These are phyloP conservation scores for Biancaea sappan DNA, from an alignment of 306 rosid genomes.

Conservation along the genomic window DNA sequence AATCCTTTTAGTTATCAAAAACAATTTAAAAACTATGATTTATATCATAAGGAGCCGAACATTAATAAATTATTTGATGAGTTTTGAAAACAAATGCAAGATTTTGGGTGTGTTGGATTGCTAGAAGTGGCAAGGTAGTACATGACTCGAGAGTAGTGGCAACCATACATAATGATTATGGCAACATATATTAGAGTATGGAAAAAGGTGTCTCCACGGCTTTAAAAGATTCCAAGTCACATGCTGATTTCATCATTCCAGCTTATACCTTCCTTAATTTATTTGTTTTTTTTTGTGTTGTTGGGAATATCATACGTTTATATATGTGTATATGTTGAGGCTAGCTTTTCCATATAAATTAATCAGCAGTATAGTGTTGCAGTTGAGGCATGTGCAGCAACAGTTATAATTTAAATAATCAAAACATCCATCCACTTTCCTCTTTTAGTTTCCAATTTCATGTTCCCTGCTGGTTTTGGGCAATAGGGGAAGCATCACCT, in stretches of 20 bases:
- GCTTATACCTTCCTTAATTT: neutral
- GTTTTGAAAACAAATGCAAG: neutral
- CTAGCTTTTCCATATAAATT: neutral
- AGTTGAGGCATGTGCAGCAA: neutral
- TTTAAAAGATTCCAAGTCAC: constrained; percentile 10
- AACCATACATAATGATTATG: neutral
- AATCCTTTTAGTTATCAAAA: no score
- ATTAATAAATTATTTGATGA: no score
- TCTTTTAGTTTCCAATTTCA: neutral
- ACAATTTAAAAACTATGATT: no score
- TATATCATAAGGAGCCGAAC: no score
- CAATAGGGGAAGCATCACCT: neutral
- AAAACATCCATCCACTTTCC: neutral
- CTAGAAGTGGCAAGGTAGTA: neutral
- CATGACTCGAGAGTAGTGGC: neutral
- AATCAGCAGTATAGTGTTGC: neutral
- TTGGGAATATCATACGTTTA: no score
- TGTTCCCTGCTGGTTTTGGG: neutral
- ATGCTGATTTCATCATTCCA: constrained; percentile 24
- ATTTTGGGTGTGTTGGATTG: no score
- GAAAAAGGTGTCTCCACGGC: neutral
- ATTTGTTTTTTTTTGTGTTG: neutral
- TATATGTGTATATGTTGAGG: no score
- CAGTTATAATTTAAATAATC: neutral
- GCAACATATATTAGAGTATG: neutral